A percentile compares a stretch with the other conserved stretches of the same genome.
Evolutionary conservation across 805 yeast species (phyloP).

Genomic region (Saturnispora sanitii): DNA sequence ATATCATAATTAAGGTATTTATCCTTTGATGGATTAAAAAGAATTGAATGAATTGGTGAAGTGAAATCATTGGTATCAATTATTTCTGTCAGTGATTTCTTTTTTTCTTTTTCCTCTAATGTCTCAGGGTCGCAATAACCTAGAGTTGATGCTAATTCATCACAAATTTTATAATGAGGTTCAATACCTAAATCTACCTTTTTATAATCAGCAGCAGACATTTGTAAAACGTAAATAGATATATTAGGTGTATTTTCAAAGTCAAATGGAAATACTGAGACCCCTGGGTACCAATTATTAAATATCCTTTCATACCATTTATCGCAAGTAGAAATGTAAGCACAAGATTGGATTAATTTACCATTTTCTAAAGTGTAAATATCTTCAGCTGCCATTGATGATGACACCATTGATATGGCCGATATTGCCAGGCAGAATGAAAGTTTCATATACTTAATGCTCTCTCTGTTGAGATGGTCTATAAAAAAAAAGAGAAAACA

Average conservation of each 20-base stretch:
- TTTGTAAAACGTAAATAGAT: constrained; percentile 17
- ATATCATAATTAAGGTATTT: not conserved
- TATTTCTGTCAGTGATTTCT: constrained; percentile 14
- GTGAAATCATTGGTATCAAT: constrained; percentile 13
- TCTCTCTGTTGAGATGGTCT: too few species aligned
- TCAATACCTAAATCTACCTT: constrained; percentile 18
- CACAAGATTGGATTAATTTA: constrained; percentile 24
- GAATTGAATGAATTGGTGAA: constrained; percentile 11
- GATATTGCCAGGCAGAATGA: not conserved
- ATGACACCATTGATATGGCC: not conserved
- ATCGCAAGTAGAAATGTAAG: constrained; percentile 23
- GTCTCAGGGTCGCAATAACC: constrained; percentile 18
- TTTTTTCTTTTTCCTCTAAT: constrained; percentile 10
- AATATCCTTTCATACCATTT: constrained; percentile 2
- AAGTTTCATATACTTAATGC: not conserved
- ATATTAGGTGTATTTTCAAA: not conserved
- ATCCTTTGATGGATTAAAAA: not conserved
- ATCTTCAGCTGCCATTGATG: constrained; percentile 11
- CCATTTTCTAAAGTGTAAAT: constrained; percentile 15
- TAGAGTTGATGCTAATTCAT: constrained; percentile 19
- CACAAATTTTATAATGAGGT: constrained; percentile 24
- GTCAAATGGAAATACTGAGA: not conserved
- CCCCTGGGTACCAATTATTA: not conserved
- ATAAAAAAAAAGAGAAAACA: too few species aligned
- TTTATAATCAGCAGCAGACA: constrained; percentile 20